phyloP scores from a whole-genome alignment of 2,329 filamentous ascomycete species.

The Arthrinium phaeospermum region DNA sequence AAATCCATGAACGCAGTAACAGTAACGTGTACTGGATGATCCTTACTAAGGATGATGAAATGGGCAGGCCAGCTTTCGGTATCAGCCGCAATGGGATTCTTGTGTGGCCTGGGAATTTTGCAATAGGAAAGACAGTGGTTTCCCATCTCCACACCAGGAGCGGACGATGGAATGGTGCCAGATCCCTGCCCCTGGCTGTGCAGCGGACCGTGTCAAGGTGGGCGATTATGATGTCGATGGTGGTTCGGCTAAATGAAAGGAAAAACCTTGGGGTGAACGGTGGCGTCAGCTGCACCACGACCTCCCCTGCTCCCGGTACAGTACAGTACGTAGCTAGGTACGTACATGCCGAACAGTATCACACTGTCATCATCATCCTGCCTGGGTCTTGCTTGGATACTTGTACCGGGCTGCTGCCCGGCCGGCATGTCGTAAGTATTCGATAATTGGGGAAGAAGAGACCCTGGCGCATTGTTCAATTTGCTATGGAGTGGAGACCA shows the following conservation, averaged over 20 bases:
- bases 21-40: background rate
- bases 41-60: conserved; percentile 34
- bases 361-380: conserved; percentile 16
- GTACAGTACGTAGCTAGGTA: background rate
- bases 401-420: background rate
- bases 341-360: background rate
- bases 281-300: conserved; percentile 17
- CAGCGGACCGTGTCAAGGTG: conserved; percentile 22
- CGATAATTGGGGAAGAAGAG: background rate
- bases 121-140: conserved; percentile 38
- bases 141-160: conserved; percentile 32
- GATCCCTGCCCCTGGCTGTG: conserved; percentile 29
- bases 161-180: conserved; percentile 27
- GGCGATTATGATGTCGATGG: conserved; percentile 34
- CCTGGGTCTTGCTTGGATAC: background rate
- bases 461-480: background rate
- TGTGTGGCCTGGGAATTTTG: conserved; percentile 35
- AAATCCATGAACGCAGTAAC: conserved; percentile 8
- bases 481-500: background rate
- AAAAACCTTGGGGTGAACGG: conserved; percentile 21
- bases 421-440: conserved; percentile 1
- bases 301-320: background rate
- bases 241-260: conserved; percentile 28
- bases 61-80: conserved; percentile 34
- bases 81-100: conserved; percentile 41